These are phyloP conservation scores for Aspergillus sp. DNA, from an alignment of 2,329 filamentous ascomycete species.

Conservation along the genomic window DNA sequence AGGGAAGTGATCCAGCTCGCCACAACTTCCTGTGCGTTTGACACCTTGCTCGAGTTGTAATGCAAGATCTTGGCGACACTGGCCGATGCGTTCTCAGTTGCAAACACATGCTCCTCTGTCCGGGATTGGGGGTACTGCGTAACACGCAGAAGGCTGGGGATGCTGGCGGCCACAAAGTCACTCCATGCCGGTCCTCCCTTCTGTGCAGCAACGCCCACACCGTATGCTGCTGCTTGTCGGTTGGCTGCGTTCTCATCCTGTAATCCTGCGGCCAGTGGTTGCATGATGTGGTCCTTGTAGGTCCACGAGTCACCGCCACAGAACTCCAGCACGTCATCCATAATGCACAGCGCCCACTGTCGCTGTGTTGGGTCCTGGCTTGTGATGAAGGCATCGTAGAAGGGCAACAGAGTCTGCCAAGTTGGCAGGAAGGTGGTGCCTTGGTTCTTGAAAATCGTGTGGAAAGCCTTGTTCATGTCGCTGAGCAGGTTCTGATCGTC, in stretches of 20 bases:
- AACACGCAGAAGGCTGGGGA: slow-evolving; percentile 80
- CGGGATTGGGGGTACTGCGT: slow-evolving; percentile 76
- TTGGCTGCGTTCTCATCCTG: slow-evolving; percentile 83
- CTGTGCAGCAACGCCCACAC: slow-evolving; percentile 90
- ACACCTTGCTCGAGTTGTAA: slow-evolving; percentile 74
- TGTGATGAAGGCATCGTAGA: slow-evolving; percentile 79
- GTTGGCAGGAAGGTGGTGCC: slow-evolving; percentile 75
- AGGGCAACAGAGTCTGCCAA: slow-evolving; percentile 81
- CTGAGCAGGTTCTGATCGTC: slow-evolving; percentile 95
- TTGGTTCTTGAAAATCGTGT: slow-evolving; percentile 98
- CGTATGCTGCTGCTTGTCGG: slow-evolving; percentile 91
- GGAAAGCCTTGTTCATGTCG: slow-evolving; percentile 99
- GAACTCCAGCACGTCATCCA: slow-evolving; percentile 97
- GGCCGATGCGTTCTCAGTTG: slow-evolving; percentile 94
- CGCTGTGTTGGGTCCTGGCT: slow-evolving; percentile 82
- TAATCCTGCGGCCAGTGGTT: slow-evolving; percentile 82
- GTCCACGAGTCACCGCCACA: slow-evolving; percentile 83
- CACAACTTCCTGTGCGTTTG: slow-evolving; percentile 70
- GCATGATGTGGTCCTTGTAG: slow-evolving; percentile 80
- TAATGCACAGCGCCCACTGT: slow-evolving; percentile 98
- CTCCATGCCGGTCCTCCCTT: slow-evolving; percentile 84
- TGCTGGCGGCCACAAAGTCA: slow-evolving; percentile 73
- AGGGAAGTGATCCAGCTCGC: slow-evolving; percentile 87
- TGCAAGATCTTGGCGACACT: slow-evolving; percentile 96
- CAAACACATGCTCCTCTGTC: slow-evolving; percentile 90